Base-by-base conservation (phyloP, 768 basidiomycete species). In the Panaeolus papilionaceus region DNA sequence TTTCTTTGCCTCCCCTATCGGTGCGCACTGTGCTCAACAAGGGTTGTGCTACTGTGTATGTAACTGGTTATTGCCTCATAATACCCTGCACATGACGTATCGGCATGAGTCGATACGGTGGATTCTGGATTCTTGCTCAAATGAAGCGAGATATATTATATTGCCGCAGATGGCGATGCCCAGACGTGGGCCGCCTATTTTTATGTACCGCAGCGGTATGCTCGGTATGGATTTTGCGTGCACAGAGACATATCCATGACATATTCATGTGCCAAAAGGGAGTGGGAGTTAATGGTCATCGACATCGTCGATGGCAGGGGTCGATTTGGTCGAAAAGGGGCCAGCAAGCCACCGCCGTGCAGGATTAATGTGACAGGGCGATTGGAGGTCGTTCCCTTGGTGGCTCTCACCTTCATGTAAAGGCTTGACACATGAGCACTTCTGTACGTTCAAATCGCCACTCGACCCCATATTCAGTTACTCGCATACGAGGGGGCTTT, bases 321-420 rank as follows among this genome's bases (percentile, higher is more conserved):
- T 49, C 20, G 47, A 8, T 42, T 6, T 44, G 47, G 4, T 49
- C 16, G 47, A 49, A 58, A 58, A 11, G 20, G 23, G 49, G 20
- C 20, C 11, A 23, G 26, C 23, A 4, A 58, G 47, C 7, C 47
- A 14, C 47, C 16, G 54, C 54, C 54, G 54, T 58, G 16, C 28
- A 33, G 33, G 33, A 3, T 23, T 4, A 11, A 33, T 33, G 33
- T 33, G n/a, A 28, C 16, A 26, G 47, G 6, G 47, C 54, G 4
- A n/a, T 58, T 58, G 28, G 33, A 33, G 28, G 54, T 58, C 28
- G 54, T 58, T 58, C 54, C 28, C 11, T 12, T 33, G 54, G 54
- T 47, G 45, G 54, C 12, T 16, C 54, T 58, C 54, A 58, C 33
- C 28, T 58, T 58, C 54, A 58, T 58, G 54, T 58, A 58, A 58